Percentiles rank a stretch among this genome's conserved stretches.
Evolutionary conservation across 192 early-diverging fungal species (phyloP).

Genomic region (Linderina pennispora): DNA sequence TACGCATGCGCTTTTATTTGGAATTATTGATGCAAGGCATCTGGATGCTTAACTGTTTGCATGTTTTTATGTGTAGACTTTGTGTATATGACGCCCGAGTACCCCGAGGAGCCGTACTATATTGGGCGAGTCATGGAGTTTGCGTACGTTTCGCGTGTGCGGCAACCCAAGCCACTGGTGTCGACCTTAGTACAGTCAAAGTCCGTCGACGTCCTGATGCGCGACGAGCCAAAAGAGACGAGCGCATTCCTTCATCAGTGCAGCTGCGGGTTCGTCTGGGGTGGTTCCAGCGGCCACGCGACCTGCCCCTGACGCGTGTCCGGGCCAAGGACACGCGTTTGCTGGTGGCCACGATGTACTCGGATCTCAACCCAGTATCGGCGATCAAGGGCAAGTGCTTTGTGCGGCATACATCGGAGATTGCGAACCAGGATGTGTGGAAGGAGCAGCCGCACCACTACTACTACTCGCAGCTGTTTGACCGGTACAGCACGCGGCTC

Average conservation of each 20-base stretch:
- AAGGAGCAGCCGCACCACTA: constrained; percentile 61
- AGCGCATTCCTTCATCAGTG: constrained; percentile 1
- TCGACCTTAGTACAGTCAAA: constrained; percentile 5
- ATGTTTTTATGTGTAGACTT: no score
- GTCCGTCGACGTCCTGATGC: no score
- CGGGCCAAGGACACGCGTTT: constrained; percentile 65
- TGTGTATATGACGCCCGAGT: constrained; percentile 69
- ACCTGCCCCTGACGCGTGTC: constrained; percentile 54
- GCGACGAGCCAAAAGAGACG: not conserved
- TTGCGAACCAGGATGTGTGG: constrained; percentile 31
- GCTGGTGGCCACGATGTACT: constrained; percentile 83
- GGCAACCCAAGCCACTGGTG: constrained; percentile 40
- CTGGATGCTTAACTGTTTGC: no score
- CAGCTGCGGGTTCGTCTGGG: constrained; percentile 53
- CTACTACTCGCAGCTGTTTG: constrained; percentile 85
- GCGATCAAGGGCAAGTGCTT: constrained; percentile 77
- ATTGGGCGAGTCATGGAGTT: constrained; percentile 82
- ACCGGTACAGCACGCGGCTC: constrained; percentile 80
- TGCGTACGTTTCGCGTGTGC: constrained; percentile 39
- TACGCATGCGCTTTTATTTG: no score
- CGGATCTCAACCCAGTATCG: constrained; percentile 74
- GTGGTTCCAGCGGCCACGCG: constrained; percentile 71
- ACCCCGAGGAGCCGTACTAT: constrained; percentile 66
- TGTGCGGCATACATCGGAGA: constrained; percentile 54
- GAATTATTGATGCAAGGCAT: no score